Evolutionary conservation across 2,329 filamentous ascomycete species (phyloP).

Genomic region (Cladophialophora carrionii): DNA sequence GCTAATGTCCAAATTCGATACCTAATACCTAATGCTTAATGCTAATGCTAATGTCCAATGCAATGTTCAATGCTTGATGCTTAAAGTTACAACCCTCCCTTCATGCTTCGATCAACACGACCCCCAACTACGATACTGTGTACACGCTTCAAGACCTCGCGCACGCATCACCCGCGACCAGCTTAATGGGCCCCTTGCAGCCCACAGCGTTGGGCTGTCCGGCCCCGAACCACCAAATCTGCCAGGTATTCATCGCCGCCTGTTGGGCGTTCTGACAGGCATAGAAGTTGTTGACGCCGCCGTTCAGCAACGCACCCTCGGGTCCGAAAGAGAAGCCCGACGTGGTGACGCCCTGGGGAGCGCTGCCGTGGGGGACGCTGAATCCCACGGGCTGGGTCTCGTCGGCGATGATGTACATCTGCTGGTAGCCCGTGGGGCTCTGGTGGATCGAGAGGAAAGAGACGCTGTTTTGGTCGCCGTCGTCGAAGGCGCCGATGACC

Average conservation of each 20-base stretch:
- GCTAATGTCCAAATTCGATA: background rate
- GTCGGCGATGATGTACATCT: conserved; percentile 19
- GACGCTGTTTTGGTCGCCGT: conserved; percentile 9
- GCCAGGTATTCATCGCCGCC: conserved; percentile 15
- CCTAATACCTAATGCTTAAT: background rate
- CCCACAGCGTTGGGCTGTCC: background rate
- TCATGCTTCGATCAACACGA: background rate
- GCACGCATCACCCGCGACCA: conserved; percentile 8
- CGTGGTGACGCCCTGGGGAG: conserved; percentile 19
- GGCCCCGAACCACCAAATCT: conserved; percentile 23
- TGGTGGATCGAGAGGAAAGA: conserved; percentile 25
- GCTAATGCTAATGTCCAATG: background rate
- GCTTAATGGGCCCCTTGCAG: conserved; percentile 22
- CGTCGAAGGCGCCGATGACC: conserved; percentile 5
- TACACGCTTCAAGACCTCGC: background rate
- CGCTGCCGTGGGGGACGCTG: conserved; percentile 21
- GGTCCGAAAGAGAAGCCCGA: conserved; percentile 16
- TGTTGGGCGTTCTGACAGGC: conserved; percentile 22
- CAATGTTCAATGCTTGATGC: background rate
- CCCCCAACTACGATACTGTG: background rate
- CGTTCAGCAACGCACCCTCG: conserved; percentile 15
- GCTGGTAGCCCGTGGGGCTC: conserved; percentile 23
- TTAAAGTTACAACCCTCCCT: background rate
- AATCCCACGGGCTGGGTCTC: conserved; percentile 24
- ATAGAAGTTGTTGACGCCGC: conserved; percentile 20